These are phyloP conservation scores for Neodidymelliopsis sp. DNA, from an alignment of 2,329 filamentous ascomycete species.

Conservation along the genomic window DNA sequence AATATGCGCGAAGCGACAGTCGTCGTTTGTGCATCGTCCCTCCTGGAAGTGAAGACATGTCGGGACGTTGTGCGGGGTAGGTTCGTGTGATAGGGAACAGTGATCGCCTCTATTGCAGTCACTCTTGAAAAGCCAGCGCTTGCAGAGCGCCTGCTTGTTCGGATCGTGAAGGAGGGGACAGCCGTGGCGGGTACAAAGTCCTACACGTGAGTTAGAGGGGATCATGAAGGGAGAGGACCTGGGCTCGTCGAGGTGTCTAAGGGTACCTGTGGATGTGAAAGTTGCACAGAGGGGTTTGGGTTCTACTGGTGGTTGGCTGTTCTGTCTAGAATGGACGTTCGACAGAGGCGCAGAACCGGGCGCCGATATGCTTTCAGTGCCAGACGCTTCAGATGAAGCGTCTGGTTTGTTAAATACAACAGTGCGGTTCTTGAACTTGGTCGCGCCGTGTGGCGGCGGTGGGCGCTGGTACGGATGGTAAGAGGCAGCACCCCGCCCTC, in stretches of 20 bases:
- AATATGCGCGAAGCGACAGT: conserved; percentile 88
- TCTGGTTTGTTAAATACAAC: conserved; percentile 22
- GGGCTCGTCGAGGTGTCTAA: conserved; percentile 17
- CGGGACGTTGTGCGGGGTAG: conserved; percentile 82
- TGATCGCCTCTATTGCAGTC: conserved; percentile 77
- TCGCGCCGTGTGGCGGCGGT: conserved; percentile 6
- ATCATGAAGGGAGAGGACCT: neutral
- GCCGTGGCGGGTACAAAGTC: conserved; percentile 82
- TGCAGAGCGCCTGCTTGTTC: conserved; percentile 88
- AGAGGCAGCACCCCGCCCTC: conserved; percentile 12
- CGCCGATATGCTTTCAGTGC: neutral
- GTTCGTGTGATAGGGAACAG: conserved; percentile 91
- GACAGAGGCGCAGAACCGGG: conserved; percentile 4
- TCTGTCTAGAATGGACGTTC: conserved; percentile 10
- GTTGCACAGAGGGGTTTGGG: conserved; percentile 30
- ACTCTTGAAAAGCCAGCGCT: conserved; percentile 81
- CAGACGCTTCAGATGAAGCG: conserved; percentile 4
- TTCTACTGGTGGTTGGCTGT: conserved; percentile 15
- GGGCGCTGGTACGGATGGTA: conserved; percentile 36
- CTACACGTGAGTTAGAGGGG: conserved; percentile 49
- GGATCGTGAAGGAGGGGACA: conserved; percentile 88
- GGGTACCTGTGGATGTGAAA: conserved; percentile 46
- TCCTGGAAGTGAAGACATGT: conserved; percentile 89
- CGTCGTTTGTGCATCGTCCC: conserved; percentile 85
- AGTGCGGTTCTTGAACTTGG: conserved; percentile 22